A percentile compares a stretch with the other conserved stretches of the same genome.
These are phyloP conservation scores for Plasmodium coatneyi DNA, from an alignment of 169 alveolate genomes.

Conservation along the genomic window DNA sequence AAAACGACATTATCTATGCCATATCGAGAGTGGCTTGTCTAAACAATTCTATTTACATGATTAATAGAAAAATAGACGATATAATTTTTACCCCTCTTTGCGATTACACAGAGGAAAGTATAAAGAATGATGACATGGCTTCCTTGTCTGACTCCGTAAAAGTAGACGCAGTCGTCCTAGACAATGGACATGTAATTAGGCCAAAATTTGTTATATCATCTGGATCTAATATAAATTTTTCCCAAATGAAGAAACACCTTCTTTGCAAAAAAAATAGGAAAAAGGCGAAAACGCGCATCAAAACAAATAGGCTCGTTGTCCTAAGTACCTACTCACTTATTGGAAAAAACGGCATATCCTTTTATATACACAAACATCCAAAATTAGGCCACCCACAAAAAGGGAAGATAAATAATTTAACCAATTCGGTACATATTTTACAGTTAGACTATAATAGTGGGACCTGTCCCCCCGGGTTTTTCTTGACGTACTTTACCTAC, in stretches of 20 bases:
- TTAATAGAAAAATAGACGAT: slow-evolving; percentile 46
- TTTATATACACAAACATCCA: slow-evolving; percentile 54
- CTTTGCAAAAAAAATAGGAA: background rate
- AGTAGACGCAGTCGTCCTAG: slow-evolving; percentile 26
- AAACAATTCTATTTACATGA: slow-evolving; percentile 62
- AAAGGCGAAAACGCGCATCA: background rate
- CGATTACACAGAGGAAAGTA: background rate
- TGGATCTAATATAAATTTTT: slow-evolving; percentile 48
- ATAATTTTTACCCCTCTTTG: slow-evolving; percentile 1
- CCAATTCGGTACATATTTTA: slow-evolving; percentile 23
- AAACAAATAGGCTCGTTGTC: slow-evolving; percentile 33
- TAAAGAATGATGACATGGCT: background rate
- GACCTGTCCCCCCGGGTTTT: slow-evolving; percentile 44
- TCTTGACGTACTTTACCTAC: slow-evolving; percentile 58
- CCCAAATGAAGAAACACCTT: slow-evolving; percentile 41
- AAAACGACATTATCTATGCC: slow-evolving; percentile 55
- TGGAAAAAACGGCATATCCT: slow-evolving; percentile 48
- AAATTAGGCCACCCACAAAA: background rate
- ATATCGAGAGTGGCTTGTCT: slow-evolving; percentile 50
- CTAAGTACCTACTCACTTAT: slow-evolving; percentile 52
- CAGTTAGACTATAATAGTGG: slow-evolving; percentile 70
- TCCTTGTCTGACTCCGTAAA: background rate
- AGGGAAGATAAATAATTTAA: background rate
- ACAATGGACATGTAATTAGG: slow-evolving; percentile 38
- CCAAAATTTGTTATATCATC: slow-evolving; percentile 65